These are phyloP conservation scores for Aspergillus jensenii DNA, from an alignment of 2,329 filamentous ascomycete genomes.

Conservation along the genomic window DNA sequence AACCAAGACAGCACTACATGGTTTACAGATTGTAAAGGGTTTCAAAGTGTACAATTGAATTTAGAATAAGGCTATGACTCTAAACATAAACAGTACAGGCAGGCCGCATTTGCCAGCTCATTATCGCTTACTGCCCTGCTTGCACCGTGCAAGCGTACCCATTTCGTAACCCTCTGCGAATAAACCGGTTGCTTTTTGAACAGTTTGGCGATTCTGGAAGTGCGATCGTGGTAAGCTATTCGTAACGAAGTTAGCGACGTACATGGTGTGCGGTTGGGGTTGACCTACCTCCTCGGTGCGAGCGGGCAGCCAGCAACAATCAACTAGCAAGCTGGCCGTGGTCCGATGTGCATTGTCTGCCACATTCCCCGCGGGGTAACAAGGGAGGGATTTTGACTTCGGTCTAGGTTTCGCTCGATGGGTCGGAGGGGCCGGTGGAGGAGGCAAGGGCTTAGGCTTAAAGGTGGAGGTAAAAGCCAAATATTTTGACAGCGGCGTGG, in stretches of 20 bases:
- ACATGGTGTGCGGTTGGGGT: not conserved
- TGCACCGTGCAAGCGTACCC: not conserved
- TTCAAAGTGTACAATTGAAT: too few species aligned
- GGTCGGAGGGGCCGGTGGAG: too few species aligned
- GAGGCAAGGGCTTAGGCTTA: too few species aligned
- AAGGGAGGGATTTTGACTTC: too few species aligned
- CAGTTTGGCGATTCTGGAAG: not conserved
- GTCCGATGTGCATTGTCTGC: not conserved
- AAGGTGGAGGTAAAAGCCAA: too few species aligned
- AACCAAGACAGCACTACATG: too few species aligned
- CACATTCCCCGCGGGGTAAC: too few species aligned
- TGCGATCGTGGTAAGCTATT: not conserved
- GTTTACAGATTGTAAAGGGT: too few species aligned
- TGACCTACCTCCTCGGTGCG: not conserved
- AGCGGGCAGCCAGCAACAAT: not conserved
- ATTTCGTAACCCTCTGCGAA: not conserved
- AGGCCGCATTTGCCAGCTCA: not conserved
- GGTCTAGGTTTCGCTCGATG: too few species aligned
- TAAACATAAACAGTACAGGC: not conserved
- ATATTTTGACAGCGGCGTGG: too few species aligned
- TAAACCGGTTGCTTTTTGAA: not conserved
- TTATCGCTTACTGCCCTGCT: conserved; percentile 2
- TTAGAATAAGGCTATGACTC: too few species aligned
- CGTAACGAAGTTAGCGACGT: not conserved
- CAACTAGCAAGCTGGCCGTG: not conserved